phyloP scores from a whole-genome alignment of 768 basidiomycete genomes.

The Russula olivacea region DNA sequence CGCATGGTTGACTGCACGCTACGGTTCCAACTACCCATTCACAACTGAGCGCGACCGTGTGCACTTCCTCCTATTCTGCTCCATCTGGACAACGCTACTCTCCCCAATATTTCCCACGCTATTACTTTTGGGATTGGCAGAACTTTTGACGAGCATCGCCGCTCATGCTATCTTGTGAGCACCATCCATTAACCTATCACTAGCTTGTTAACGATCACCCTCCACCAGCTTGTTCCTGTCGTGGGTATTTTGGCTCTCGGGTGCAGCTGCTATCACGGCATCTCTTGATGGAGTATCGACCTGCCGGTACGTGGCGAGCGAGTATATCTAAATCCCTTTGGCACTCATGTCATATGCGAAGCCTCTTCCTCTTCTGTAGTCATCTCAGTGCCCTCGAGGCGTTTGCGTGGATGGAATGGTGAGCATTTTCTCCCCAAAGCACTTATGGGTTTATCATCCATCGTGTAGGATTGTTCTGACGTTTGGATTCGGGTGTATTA shows the following conservation, averaged over 20 bases:
- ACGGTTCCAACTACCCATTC: constrained; percentile 49
- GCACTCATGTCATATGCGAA: background rate
- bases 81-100: constrained; percentile 23
- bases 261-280: constrained; percentile 22
- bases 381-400: constrained; percentile 23
- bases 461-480: constrained; percentile 22
- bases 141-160: constrained; percentile 14
- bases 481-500: constrained; percentile 8
- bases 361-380: constrained; percentile 18
- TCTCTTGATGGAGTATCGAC: constrained; percentile 15
- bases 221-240: constrained; percentile 21
- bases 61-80: constrained; percentile 25
- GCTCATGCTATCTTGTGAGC: constrained; percentile 21
- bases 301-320: constrained; percentile 17
- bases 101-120: constrained; percentile 20
- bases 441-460: background rate
- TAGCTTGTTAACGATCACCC: background rate
- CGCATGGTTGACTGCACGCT: constrained; percentile 63
- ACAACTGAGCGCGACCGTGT: constrained; percentile 47
- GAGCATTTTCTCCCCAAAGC: background rate
- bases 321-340: background rate
- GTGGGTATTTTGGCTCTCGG: constrained; percentile 27
- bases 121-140: background rate
- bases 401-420: constrained; percentile 27
- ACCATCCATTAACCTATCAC: background rate